phyloP scores from a whole-genome alignment of 805 yeast species.

The Starmera caribaea region DNA sequence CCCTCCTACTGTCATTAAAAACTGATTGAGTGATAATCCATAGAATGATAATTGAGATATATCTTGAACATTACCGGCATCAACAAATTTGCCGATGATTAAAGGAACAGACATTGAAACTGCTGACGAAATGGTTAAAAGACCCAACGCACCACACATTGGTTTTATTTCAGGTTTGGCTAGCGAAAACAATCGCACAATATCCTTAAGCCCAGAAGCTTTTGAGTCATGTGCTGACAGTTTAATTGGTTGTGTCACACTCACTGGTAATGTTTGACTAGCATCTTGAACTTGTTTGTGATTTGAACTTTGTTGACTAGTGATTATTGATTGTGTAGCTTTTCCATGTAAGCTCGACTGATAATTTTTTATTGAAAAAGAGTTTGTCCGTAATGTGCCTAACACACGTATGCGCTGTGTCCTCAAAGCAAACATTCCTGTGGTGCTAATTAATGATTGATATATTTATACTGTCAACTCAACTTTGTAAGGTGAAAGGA shows the following conservation, averaged over 20 bases:
- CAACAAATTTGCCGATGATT: conserved; percentile 79
- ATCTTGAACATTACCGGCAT: conserved; percentile 29
- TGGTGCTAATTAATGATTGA: no score
- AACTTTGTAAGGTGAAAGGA: no score
- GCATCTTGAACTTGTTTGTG: no score
- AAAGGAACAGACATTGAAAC: conserved; percentile 77
- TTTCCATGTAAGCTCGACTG: no score
- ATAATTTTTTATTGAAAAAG: no score
- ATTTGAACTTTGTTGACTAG: no score
- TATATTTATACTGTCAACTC: no score
- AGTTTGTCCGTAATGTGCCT: no score
- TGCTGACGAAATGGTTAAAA: conserved; percentile 63
- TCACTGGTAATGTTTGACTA: not conserved
- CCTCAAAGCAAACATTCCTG: no score
- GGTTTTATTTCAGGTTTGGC: conserved; percentile 48
- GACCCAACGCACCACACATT: conserved; percentile 49
- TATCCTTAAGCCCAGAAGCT: conserved; percentile 25
- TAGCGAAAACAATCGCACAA: conserved; percentile 39
- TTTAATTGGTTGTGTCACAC: conserved; percentile 1
- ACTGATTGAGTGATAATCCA: conserved; percentile 55
- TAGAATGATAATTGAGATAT: conserved; percentile 27
- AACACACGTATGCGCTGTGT: no score
- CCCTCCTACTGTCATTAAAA: conserved; percentile 50
- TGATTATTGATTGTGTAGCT: no score
- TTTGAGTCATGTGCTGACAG: conserved; percentile 24